These are phyloP conservation scores for Chlamydomonas schloesseri DNA, from an alignment of 139 green algal species.

Conservation along the genomic window DNA sequence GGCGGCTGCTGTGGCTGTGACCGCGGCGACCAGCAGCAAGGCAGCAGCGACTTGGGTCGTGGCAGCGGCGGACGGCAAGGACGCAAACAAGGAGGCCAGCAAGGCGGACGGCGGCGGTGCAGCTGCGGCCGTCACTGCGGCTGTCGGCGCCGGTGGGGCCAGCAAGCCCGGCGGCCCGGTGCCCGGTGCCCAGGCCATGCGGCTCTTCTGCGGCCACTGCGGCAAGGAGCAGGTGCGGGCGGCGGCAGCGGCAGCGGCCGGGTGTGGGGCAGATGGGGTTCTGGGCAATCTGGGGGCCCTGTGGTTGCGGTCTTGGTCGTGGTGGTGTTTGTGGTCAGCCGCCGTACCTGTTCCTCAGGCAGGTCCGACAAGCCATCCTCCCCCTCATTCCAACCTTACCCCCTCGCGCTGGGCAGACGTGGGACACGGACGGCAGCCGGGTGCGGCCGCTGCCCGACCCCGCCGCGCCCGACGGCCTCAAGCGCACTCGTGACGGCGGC, in stretches of 20 bases:
- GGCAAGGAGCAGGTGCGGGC: slow-evolving; percentile 40
- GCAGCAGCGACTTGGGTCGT: no score
- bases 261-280: background rate
- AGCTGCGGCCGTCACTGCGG: background rate
- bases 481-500: slow-evolving; percentile 33
- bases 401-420: background rate
- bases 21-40: no score
- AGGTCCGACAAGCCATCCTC: no score
- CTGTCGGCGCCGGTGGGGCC: no score
- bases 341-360: no score
- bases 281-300: no score
- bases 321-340: no score
- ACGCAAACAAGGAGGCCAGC: no score
- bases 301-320: no score
- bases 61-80: no score
- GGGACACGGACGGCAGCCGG: slow-evolving; percentile 12
- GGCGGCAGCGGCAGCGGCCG: no score
- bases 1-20: no score
- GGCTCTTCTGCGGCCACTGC: slow-evolving; percentile 43
- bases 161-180: background rate
- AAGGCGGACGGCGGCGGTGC: background rate
- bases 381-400: background rate
- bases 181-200: background rate
- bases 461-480: slow-evolving; percentile 27
- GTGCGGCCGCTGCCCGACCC: slow-evolving; percentile 15